Conservation (phyloP, 441 rosid species). For the Raphanus hybrid region DNA sequence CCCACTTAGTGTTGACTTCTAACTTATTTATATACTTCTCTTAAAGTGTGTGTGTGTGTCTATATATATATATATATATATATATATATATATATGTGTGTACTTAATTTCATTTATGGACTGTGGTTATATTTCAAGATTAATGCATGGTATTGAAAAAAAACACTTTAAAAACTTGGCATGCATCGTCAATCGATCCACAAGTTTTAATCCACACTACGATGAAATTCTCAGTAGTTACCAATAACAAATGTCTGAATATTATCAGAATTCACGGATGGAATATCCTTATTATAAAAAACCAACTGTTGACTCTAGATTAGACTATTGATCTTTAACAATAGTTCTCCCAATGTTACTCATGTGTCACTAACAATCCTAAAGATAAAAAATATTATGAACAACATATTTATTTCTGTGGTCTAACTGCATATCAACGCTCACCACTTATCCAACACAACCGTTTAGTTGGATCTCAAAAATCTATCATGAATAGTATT, state of each 20-base stretch:
- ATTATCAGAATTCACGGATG: not conserved
- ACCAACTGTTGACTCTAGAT: not conserved
- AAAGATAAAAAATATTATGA: not conserved
- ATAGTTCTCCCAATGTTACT: not conserved
- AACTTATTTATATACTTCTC: not conserved
- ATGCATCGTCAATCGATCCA: not conserved
- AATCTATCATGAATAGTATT: not conserved
- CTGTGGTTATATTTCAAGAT: not conserved
- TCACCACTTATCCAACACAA: constrained; percentile 4
- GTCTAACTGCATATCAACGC: not conserved
- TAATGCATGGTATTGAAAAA: constrained; percentile 12
- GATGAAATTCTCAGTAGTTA: not conserved
- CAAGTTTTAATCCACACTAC: not conserved
- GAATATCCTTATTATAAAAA: not conserved
- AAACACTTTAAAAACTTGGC: too few species aligned
- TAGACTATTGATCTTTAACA: not conserved
- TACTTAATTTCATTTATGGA: not conserved
- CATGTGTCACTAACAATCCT: not conserved
- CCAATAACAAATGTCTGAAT: not conserved
- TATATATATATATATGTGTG: not conserved
- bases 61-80: too few species aligned
- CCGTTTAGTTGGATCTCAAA: not conserved
- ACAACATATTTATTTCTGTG: not conserved
- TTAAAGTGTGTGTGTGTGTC: not conserved
- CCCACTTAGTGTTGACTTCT: not conserved